Base-by-base conservation (phyloP, 1,284 basidiomycete species). In the Ceratobasidium papillatum region DNA sequence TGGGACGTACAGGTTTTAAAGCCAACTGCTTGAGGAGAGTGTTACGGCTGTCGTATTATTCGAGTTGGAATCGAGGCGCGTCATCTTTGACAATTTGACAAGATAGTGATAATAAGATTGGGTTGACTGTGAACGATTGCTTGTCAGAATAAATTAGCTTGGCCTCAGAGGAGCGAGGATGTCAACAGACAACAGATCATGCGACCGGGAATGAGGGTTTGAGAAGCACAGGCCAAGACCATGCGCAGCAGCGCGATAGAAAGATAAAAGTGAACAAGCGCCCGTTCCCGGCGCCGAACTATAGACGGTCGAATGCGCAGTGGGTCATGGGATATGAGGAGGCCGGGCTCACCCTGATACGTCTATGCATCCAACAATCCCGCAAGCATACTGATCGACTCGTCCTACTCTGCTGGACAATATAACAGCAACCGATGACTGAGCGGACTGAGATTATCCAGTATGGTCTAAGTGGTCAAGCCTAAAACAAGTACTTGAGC, bases 51-150 rank as follows among this genome's bases (percentile, higher is more conserved):
- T 72, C 5, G 19, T 12, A 32, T 47, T 30, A 7, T 56, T 56
- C 25, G 54, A 56, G 41, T 51, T 72, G 41, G 68, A 61, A 3
- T 56, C 68, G 3, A 32, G 27, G 43, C 61, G 61, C 36, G 68
- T 72, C 56, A 38, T 61, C 43, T 72, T 72, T n/a, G n/a, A n/a
- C n/a, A n/a, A n/a, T n/a, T n/a, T 3, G 56, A 41, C 14, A 72
- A 19, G 5, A 72, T 27, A 14, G 68, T 59, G 36, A 61, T 61
- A n/a, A 72, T 56, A 19, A 56, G 68, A 25, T 72, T 72, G 56
- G 61, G 61, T 49, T 72, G 68, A 14, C 56, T 72, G 45, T 72
- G 68, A 30, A 72, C 36, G n/a, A 72, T 56, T 72, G 56, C 25
- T 27, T 22, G n/a, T n/a, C n/a, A n/a, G n/a, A n/a, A n/a, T n/a